Evolutionary conservation across 192 early-diverging fungal genomes (phyloP).

Genomic region (Umbelopsis sp.): DNA sequence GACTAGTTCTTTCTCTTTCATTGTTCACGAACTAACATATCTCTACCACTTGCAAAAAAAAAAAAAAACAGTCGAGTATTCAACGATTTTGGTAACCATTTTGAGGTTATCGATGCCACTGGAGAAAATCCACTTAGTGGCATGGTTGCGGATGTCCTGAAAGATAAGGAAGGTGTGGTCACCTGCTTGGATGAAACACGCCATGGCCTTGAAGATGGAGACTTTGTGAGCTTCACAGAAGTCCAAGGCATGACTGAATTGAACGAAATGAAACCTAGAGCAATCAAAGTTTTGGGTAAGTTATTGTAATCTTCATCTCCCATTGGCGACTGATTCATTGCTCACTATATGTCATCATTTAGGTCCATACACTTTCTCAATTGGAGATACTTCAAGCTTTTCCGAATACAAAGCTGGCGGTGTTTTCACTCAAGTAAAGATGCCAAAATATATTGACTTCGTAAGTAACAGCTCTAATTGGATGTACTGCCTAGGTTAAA

Average conservation of each 20-base stretch:
- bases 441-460: conserved; percentile 84
- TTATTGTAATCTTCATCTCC: neutral
- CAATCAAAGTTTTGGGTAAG: conserved; percentile 78
- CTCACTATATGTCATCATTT: neutral
- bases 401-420: conserved; percentile 83
- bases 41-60: neutral
- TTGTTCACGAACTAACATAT: neutral
- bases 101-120: conserved; percentile 83
- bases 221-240: conserved; percentile 93
- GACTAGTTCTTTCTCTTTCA: conserved; percentile 6
- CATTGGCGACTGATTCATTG: neutral
- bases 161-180: conserved; percentile 82
- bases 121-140: conserved; percentile 93
- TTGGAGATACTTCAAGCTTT: conserved; percentile 85
- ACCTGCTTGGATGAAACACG: conserved; percentile 96
- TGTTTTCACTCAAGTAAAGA: conserved; percentile 95
- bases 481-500: neutral
- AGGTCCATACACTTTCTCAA: conserved; percentile 95
- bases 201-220: conserved; percentile 98
- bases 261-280: conserved; percentile 78
- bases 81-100: conserved; percentile 94
- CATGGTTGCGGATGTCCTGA: conserved; percentile 86
- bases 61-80: conserved; percentile 79
- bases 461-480: conserved; percentile 45
- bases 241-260: conserved; percentile 91